phyloP scores from a whole-genome alignment of 202 grass and related monocot species.

The Setaria italica region DNA sequence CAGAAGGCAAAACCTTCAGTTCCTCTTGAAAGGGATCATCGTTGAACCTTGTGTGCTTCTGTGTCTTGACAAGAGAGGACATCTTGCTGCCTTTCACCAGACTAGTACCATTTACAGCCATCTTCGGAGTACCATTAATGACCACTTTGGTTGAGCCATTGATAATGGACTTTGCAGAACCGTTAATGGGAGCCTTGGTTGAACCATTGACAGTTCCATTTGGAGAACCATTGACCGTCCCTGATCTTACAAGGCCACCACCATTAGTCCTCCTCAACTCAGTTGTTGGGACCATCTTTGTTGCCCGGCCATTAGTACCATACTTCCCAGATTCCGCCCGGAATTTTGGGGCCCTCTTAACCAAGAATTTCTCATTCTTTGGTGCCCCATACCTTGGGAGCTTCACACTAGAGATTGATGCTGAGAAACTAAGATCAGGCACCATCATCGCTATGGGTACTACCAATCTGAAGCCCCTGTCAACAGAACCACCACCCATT shows the following conservation, averaged over 20 bases:
- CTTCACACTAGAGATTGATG: conserved; percentile 55
- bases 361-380: conserved; percentile 22
- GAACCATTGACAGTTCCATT: conserved; percentile 42
- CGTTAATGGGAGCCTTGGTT: conserved; percentile 19
- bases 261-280: conserved; percentile 63
- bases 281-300: conserved; percentile 81
- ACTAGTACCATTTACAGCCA: conserved; percentile 53
- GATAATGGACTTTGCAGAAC: conserved; percentile 42
- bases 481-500: conserved; percentile 12
- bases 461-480: conserved; percentile 45
- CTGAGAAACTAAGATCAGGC: conserved; percentile 66
- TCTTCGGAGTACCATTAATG: conserved; percentile 51
- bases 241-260: conserved; percentile 28
- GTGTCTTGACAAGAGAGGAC: conserved; percentile 63
- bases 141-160: conserved; percentile 47
- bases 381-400: conserved; percentile 45
- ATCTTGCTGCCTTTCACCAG: conserved; percentile 67
- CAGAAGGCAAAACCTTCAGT: conserved; percentile 79
- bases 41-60: conserved; percentile 48
- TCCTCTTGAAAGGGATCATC: conserved; percentile 66
- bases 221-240: conserved; percentile 53
- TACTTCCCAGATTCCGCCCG: conserved; percentile 54
- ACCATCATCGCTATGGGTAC: conserved; percentile 59
- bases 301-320: conserved; percentile 57
- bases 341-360: conserved; percentile 47